Evolutionary conservation across 106 monocot genomes (phyloP), one percentile per base, ranked within the genome.

Genomic region (Agapanthus africanus): DNA sequence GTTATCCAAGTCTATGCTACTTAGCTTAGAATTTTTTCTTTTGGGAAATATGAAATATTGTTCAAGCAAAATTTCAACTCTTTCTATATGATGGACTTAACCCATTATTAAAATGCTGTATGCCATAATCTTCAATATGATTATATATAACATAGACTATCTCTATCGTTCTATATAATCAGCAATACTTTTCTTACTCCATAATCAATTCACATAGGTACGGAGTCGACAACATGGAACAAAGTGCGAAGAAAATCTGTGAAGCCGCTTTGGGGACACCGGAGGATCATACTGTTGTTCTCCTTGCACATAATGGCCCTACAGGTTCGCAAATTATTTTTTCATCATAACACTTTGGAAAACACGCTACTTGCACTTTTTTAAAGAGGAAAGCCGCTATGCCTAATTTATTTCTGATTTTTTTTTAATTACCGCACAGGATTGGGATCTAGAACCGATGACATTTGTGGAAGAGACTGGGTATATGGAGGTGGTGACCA

Each of bases 401-500:
- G n/a, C n/a, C n/a, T n/a, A n/a, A 40, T 31, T 61, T 14, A 30
- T 32, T 71, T 61, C 40, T 9, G 1, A 42, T 28, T 11, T 54
- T 40, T 6, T n/a, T 54, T 38, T n/a, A n/a, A n/a, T n/a, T 22
- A 27, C 18, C 26, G 13, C 64, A 46, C 70, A 97, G 95, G 95
- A 38, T 63, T 91, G 70, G 95, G 95, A 44, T 84, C 88, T 18
- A 73, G 65, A 32, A 74, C 64, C 44, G 74, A 70, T 63, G 91
- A 91, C 66, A 97, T 91, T 10, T 97, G 91, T 65, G 95, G 95
- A 41, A 79, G 57, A 77, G 95, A 95, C 80, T 95, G 95, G 95
- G 71, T 86, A 52, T 60, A 42, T 54, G 82, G 69, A 37, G 95
- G 88, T 32, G 95, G 95, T 30, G 91, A 95, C 70, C 85, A 95